Evolutionary conservation across 2,329 filamentous ascomycete genomes (phyloP).

Genomic region (Fusarium nelsonii): DNA sequence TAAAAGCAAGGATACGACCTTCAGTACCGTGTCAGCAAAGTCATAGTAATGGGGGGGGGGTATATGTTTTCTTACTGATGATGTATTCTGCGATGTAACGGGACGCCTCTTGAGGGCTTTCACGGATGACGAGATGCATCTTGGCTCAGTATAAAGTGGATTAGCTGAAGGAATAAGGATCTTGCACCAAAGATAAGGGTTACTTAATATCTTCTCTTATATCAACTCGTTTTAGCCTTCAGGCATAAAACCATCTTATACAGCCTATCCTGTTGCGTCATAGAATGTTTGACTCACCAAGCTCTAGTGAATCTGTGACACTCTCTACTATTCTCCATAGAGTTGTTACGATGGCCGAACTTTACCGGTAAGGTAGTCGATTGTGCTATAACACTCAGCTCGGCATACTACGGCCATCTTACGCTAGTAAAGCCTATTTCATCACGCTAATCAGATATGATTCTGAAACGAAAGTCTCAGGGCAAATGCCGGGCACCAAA

Average conservation of each 20-base stretch:
- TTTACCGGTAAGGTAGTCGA: not conserved
- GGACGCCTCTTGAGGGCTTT: constrained; percentile 15
- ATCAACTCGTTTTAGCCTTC: too few species aligned
- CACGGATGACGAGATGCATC: constrained; percentile 18
- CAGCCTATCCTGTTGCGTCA: constrained; percentile 1
- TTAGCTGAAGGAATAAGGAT: too few species aligned
- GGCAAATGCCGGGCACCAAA: not conserved
- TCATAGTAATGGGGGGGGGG: too few species aligned
- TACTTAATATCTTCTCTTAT: too few species aligned
- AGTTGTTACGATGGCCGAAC: constrained; percentile 8
- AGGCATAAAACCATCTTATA: not conserved
- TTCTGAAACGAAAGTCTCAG: not conserved
- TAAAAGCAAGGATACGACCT: constrained; percentile 3
- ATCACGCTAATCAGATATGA: not conserved
- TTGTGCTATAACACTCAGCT: accelerated
- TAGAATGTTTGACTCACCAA: not conserved
- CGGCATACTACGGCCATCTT: constrained; percentile 21
- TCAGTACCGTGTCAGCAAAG: not conserved
- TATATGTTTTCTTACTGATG: constrained; percentile 3
- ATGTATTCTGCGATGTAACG: constrained; percentile 24
- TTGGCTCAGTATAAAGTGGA: not conserved
- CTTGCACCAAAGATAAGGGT: too few species aligned
- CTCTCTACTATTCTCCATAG: not conserved
- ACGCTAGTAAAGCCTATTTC: not conserved
- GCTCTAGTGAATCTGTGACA: not conserved